A percentile compares a stretch with the other conserved stretches of the same genome.
phyloP scores from a whole-genome alignment of 176 grass and related monocot genomes.

The Cenchrus purpureus region DNA sequence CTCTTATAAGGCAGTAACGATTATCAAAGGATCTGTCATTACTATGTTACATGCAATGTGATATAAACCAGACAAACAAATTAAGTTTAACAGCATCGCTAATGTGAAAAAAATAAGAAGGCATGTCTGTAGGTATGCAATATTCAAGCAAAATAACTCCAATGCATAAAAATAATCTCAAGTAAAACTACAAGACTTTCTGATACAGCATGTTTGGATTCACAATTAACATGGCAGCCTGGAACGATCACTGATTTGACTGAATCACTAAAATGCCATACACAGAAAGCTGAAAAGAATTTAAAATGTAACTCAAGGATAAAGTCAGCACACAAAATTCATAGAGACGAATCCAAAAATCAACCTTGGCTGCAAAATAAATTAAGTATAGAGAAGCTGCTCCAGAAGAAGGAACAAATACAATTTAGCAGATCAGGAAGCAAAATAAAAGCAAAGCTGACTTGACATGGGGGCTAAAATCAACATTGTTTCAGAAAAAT shows the following conservation, averaged over 20 bases:
- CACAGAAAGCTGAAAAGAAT: constrained; percentile 12
- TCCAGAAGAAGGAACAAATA: not conserved
- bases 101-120: not conserved
- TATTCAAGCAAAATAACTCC: not conserved
- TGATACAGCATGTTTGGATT: not conserved
- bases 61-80: constrained; percentile 10
- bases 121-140: not conserved
- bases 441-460: constrained; percentile 12
- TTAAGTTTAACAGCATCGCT: not conserved
- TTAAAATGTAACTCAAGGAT: constrained; percentile 8
- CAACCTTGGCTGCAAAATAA: not conserved
- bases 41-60: constrained; percentile 1
- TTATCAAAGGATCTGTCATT: not conserved
- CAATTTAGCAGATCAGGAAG: not conserved
- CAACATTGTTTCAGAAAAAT: not conserved
- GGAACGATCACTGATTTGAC: not conserved
- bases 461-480: not conserved
- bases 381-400: not conserved
- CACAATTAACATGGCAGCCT: constrained; percentile 14
- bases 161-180: not conserved
- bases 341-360: not conserved
- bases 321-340: not conserved
- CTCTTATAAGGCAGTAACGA: constrained; percentile 11
- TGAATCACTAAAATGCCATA: constrained; percentile 19
- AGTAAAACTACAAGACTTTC: not conserved